A percentile compares a stretch with the other conserved stretches of the same genome.
phyloP scores from a whole-genome alignment of 768 basidiomycete species.

The Hygrophorus pudorinus region DNA sequence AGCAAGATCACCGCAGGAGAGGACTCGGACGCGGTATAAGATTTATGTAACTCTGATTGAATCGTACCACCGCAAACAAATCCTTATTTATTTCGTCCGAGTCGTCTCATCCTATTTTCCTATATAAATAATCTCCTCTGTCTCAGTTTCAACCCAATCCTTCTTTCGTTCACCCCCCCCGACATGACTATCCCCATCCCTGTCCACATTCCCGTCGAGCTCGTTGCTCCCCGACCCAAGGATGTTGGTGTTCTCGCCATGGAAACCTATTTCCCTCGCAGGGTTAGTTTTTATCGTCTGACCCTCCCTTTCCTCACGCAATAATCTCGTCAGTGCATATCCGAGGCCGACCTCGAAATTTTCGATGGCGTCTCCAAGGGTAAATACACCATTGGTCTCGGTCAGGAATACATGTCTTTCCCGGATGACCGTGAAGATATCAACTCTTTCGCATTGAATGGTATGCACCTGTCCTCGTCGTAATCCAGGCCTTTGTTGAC shows the following conservation, averaged over 20 bases:
- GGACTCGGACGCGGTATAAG: too few species aligned
- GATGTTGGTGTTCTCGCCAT: conserved; percentile 92
- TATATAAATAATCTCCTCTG: too few species aligned
- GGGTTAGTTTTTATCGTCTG: conserved; percentile 37
- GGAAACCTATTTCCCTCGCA: conserved; percentile 91
- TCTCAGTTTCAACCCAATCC: too few species aligned
- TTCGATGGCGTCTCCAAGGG: conserved; percentile 92
- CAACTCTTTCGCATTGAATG: conserved; percentile 93
- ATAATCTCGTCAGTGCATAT: conserved; percentile 64
- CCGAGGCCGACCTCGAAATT: conserved; percentile 86
- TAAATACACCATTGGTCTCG: conserved; percentile 98
- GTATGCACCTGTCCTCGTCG: conserved; percentile 26
- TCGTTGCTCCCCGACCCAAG: conserved; percentile 57
- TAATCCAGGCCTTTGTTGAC: background rate
- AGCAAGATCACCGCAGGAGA: too few species aligned
- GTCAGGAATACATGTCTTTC: conserved; percentile 98
- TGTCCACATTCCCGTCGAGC: conserved; percentile 1
- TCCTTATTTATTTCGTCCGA: too few species aligned
- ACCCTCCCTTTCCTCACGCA: conserved; percentile 4
- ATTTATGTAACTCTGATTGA: too few species aligned
- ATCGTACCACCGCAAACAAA: too few species aligned
- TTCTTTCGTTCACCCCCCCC: background rate
- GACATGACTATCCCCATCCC: conserved; percentile 8
- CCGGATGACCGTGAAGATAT: conserved; percentile 98
- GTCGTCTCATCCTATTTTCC: too few species aligned